A percentile compares a stretch with the other conserved stretches of the same genome.
These are phyloP conservation scores for Arabidopsis arenosa DNA, from an alignment of 345 rosid genomes.

Conservation along the genomic window DNA sequence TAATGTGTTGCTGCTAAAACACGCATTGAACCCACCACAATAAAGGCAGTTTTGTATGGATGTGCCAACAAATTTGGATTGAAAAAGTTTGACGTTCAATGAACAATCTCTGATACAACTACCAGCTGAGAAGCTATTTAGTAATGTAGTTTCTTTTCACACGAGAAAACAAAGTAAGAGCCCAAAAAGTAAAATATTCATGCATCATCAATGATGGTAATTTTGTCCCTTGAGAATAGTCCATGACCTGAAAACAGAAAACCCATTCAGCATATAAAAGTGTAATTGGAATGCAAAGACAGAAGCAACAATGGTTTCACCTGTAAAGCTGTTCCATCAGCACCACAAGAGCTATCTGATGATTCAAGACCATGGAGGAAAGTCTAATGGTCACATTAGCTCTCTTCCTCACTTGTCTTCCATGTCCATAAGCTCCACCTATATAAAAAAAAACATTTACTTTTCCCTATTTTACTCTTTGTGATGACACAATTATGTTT, in stretches of 20 bases:
- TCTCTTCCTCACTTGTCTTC: slow-evolving; percentile 59
- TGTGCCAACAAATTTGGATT: slow-evolving; percentile 8
- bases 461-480: too few relatives aligned
- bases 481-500: too few relatives aligned
- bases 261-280: slow-evolving; percentile 1
- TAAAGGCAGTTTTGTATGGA: too few relatives aligned
- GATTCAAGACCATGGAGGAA: slow-evolving; percentile 89
- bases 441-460: slow-evolving; percentile 56
- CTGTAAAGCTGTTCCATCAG: slow-evolving; percentile 89
- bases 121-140: neutral
- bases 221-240: slow-evolving; percentile 90
- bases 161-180: slow-evolving; percentile 1
- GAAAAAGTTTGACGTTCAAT: neutral
- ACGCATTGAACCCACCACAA: too few relatives aligned
- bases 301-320: slow-evolving; percentile 45
- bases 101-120: slow-evolving; percentile 29
- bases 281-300: slow-evolving; percentile 7
- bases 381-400: slow-evolving; percentile 71
- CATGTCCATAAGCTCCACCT: slow-evolving; percentile 95
- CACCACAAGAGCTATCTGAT: slow-evolving; percentile 83
- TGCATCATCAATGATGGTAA: slow-evolving; percentile 64
- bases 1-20: too few relatives aligned
- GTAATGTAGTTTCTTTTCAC: slow-evolving; percentile 6
- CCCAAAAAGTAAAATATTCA: slow-evolving; percentile 5
- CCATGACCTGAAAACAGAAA: slow-evolving; percentile 74